Conservation (phyloP, 768 basidiomycete genomes). For the Mycena leptocephala region DNA sequence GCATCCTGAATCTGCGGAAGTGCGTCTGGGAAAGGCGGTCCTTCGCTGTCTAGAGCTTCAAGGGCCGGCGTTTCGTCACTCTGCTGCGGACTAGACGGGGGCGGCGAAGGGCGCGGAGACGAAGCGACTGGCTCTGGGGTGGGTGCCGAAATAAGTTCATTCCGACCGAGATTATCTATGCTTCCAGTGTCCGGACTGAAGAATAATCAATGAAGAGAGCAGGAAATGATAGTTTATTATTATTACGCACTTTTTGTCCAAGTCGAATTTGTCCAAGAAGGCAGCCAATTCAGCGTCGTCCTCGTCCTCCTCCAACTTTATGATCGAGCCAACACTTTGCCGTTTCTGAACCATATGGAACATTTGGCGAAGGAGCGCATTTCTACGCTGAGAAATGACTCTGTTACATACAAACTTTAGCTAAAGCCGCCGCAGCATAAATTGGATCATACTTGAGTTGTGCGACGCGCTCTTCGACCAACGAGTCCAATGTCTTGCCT, state of each 20-base stretch:
- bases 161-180: slow-evolving; percentile 55
- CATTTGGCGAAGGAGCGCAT: slow-evolving; percentile 82
- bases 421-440: background rate
- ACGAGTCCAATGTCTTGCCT: slow-evolving; percentile 46
- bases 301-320: slow-evolving; percentile 54
- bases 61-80: background rate
- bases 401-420: slow-evolving; percentile 52
- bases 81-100: slow-evolving; percentile 2
- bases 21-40: slow-evolving; percentile 3
- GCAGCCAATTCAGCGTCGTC: slow-evolving; percentile 61
- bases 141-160: slow-evolving; percentile 46
- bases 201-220: slow-evolving; percentile 21
- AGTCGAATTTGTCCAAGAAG: slow-evolving; percentile 73
- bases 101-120: slow-evolving; percentile 9
- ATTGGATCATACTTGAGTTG: slow-evolving; percentile 57
- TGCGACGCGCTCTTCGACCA: slow-evolving; percentile 63
- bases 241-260: slow-evolving; percentile 50
- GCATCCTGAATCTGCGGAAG: slow-evolving; percentile 19
- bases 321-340: slow-evolving; percentile 59
- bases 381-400: slow-evolving; percentile 74
- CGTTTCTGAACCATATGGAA: slow-evolving; percentile 75
- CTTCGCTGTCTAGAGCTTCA: slow-evolving; percentile 6
- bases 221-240: background rate
- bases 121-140: slow-evolving; percentile 1
- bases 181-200: slow-evolving; percentile 59